Base-by-base conservation (phyloP, 331 rosid genomes). In the Rosa hybrid region DNA sequence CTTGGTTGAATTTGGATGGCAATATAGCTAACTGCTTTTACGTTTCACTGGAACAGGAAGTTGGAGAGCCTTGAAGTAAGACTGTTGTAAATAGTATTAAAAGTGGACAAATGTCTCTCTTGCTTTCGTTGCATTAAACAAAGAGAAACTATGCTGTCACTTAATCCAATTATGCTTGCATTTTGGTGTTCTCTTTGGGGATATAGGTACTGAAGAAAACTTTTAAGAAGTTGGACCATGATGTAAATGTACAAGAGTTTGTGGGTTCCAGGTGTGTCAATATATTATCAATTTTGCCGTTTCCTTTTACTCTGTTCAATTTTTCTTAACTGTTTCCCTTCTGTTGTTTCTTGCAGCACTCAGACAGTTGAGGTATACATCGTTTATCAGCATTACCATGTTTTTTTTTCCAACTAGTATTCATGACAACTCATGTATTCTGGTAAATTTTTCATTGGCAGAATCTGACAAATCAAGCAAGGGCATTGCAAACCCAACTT, bases 11-110 rank as follows among this genome's bases (percentile, higher is more conserved):
- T 63, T 48, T 71, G 81, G 27, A 81, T 71, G 48, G 71, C 77
- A 72, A 48, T 25, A 8, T 13, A 76, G 75, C 78, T 85, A 81
- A 88, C 56, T 68, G 73, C 10, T 68, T 71, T 82, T 85, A 76
- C 39, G 4, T 82, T 86, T 72, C 80, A 68, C 50, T 86, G 85
- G 79, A 81, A 69, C 94, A 91, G 96, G 90, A 92, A 92, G 84
- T 62, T 91, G 96, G 96, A 91, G 80, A 89, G 92, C 83, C 97
- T 92, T 81, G 96, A 89, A 86, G 97, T 92, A 91, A 78, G 97
- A 86, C 60, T 57, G 25, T 79, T 23, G 4, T 71, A 0, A 57
- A 34, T 25, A 68, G 79, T 67, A 78, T 80, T 74, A 74, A 44
- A 67, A 77, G 54, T 53, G 30, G 21, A 17, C 72, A 44, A 57